Evolutionary conservation across 1,284 basidiomycete species (phyloP).

Genomic region (Papiliotrema laurentii): DNA sequence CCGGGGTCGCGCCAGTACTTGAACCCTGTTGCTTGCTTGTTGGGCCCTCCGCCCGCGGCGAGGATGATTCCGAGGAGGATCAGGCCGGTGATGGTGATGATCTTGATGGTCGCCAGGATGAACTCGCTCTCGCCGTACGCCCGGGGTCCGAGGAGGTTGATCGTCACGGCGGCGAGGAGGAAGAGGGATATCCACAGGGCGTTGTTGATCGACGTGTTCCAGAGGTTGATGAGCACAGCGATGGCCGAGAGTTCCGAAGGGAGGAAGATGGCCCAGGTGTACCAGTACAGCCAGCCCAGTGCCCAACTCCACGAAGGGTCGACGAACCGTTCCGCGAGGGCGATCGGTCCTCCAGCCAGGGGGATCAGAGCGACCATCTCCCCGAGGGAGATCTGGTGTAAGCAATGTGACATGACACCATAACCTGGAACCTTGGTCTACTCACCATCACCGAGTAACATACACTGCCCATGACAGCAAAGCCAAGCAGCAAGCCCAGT

Average conservation of each 20-base stretch:
- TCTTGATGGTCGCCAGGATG: slow-evolving; percentile 64
- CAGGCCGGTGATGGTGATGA: slow-evolving; percentile 61
- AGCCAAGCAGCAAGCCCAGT: slow-evolving; percentile 47
- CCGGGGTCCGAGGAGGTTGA: slow-evolving; percentile 73
- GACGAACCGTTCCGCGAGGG: slow-evolving; percentile 71
- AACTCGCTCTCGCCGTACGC: slow-evolving; percentile 51
- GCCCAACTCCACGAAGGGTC: slow-evolving; percentile 73
- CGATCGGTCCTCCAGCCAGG: slow-evolving; percentile 67
- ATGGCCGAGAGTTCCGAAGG: slow-evolving; percentile 75
- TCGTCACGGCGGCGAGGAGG: slow-evolving; percentile 63
- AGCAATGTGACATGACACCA: too few relatives aligned
- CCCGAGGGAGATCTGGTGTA: slow-evolving; percentile 47
- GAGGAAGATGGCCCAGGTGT: slow-evolving; percentile 62
- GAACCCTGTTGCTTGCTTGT: slow-evolving; percentile 45
- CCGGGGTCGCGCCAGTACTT: slow-evolving; percentile 51
- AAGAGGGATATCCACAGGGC: slow-evolving; percentile 73
- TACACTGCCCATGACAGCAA: slow-evolving; percentile 43
- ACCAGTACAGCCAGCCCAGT: slow-evolving; percentile 66
- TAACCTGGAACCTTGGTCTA: too few relatives aligned
- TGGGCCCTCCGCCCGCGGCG: slow-evolving; percentile 50
- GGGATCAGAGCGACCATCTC: slow-evolving; percentile 50
- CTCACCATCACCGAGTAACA: slow-evolving; percentile 46
- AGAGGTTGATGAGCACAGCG: slow-evolving; percentile 71
- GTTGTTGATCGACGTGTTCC: slow-evolving; percentile 59
- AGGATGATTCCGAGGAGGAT: slow-evolving; percentile 60